A percentile compares a stretch with the other conserved stretches of the same genome.
These are phyloP conservation scores for Cryphonectria naterciae DNA, from an alignment of 2,329 filamentous ascomycete genomes.

Conservation along the genomic window DNA sequence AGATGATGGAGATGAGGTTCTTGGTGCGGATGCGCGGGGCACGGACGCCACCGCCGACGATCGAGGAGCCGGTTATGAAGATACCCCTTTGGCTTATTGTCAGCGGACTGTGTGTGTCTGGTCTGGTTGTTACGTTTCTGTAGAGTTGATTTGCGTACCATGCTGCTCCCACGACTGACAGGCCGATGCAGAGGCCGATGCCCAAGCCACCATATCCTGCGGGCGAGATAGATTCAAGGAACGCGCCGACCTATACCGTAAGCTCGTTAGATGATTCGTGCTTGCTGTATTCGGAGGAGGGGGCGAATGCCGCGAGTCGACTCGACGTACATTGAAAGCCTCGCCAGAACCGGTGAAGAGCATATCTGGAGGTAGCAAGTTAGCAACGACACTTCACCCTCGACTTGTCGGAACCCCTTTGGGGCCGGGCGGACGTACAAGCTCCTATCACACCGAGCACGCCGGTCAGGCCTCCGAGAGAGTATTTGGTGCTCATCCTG, in stretches of 20 bases:
- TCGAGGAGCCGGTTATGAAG: conserved; percentile 96
- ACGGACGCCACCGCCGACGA: conserved; percentile 94
- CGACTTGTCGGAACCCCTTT: background rate
- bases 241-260: conserved; percentile 76
- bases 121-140: background rate
- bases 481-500: conserved; percentile 75
- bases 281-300: background rate
- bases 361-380: conserved; percentile 71
- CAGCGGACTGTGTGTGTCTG: background rate
- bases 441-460: conserved; percentile 74
- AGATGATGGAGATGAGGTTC: conserved; percentile 99
- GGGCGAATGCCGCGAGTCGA: background rate
- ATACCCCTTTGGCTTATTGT: conserved; percentile 77
- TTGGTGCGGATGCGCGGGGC: conserved; percentile 98
- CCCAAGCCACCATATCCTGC: conserved; percentile 92
- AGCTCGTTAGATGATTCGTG: conserved; percentile 19
- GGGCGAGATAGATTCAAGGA: conserved; percentile 91
- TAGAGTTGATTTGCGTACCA: conserved; percentile 65
- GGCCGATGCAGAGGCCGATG: conserved; percentile 90
- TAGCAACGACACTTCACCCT: conserved; percentile 22
- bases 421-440: conserved; percentile 63
- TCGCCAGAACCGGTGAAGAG: conserved; percentile 97
- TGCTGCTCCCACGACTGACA: conserved; percentile 95
- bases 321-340: conserved; percentile 78
- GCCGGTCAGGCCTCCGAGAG: conserved; percentile 68